Base-by-base conservation (phyloP, 371 early-diverging fungal species). In the Actinomucor elegans region DNA sequence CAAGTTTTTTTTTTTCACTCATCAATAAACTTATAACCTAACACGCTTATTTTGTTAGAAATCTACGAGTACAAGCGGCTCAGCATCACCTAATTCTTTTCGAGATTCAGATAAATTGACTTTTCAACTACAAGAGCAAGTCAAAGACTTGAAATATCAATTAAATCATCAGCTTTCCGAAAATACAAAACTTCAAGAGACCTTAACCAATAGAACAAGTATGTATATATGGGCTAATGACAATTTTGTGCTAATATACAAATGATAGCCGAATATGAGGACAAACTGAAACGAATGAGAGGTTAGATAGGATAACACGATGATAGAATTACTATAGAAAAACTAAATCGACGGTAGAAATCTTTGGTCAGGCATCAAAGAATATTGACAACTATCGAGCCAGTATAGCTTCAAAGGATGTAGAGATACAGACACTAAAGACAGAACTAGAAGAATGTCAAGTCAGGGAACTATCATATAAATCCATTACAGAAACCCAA, bases 291-390 rank as follows among this genome's bases (percentile, higher is more conserved):
- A 40, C 62, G 69, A 48, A 78, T 78, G 79, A 49, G 73, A 66
- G 78, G 78, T 77, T 71, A 17, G 15, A 20, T 9, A 32, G 7
- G 2, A 35, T 5, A 26, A 17, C 3, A 15, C 24, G 12, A 26
- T 5, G 5, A 8, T n/a, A n/a, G n/a, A n/a, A 10, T 17, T 31
- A 21, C 5, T 20, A 6, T 35, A 8, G 5, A 18, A 50, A 32
- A 23, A 17, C 45, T 44, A 24, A 44, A 29, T 28, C 8, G 10
- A 15, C 14, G 14, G 8, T 15, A 31, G 77, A 71, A 20, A 81
- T 85, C 9, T 85, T 85, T 64, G 81, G 79, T 5, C 83, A 79
- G 31, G 83, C 84, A 24, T 81, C 81, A 32, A 82, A 80, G 45
- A 85, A 72, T 36, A 55, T 85, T 29, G 83, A 80, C 50, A 74